Evolutionary conservation across 1,284 basidiomycete genomes (phyloP).

Genomic region (Cutaneotrichosporon arboriforme): DNA sequence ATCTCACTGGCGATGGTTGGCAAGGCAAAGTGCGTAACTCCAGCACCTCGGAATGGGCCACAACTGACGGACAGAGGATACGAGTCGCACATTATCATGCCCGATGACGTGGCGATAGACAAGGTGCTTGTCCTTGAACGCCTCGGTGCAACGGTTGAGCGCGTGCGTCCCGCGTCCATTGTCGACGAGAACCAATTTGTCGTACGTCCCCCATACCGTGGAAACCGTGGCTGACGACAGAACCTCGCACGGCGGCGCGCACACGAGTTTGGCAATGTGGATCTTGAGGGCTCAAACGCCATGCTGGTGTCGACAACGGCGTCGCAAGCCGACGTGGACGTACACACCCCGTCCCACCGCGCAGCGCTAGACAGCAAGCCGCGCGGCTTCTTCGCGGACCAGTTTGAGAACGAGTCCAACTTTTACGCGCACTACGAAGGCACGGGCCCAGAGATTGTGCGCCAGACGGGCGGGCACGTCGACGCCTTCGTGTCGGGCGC

Average conservation of each 20-base stretch:
- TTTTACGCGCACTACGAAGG: slow-evolving; percentile 81
- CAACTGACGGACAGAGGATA: slow-evolving; percentile 49
- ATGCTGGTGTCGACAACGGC: slow-evolving; percentile 56
- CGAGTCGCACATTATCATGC: slow-evolving; percentile 70
- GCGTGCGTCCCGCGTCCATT: slow-evolving; percentile 77
- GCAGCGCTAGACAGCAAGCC: slow-evolving; percentile 27
- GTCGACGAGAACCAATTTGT: slow-evolving; percentile 87
- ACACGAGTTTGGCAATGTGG: slow-evolving; percentile 59
- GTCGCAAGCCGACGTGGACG: slow-evolving; percentile 50
- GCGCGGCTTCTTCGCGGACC: slow-evolving; percentile 71
- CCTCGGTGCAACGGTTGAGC: slow-evolving; percentile 80
- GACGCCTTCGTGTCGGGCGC: slow-evolving; percentile 93
- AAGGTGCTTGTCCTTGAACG: slow-evolving; percentile 75
- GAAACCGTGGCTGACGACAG: slow-evolving; percentile 46
- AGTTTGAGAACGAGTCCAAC: slow-evolving; percentile 91
- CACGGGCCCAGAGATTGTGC: slow-evolving; percentile 93
- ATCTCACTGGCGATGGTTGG: slow-evolving; percentile 94
- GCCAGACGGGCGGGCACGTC: slow-evolving; percentile 76
- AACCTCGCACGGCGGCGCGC: slow-evolving; percentile 76
- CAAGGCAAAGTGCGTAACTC: slow-evolving; percentile 63
- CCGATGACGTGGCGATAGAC: slow-evolving; percentile 87
- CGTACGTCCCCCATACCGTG: slow-evolving; percentile 35
- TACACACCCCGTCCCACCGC: slow-evolving; percentile 1
- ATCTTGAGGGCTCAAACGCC: slow-evolving; percentile 32
- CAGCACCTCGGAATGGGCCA: not conserved